A percentile compares a stretch with the other conserved stretches of the same genome.
Conservation (phyloP, 805 yeast species). For the Candida rishiriensis region DNA sequence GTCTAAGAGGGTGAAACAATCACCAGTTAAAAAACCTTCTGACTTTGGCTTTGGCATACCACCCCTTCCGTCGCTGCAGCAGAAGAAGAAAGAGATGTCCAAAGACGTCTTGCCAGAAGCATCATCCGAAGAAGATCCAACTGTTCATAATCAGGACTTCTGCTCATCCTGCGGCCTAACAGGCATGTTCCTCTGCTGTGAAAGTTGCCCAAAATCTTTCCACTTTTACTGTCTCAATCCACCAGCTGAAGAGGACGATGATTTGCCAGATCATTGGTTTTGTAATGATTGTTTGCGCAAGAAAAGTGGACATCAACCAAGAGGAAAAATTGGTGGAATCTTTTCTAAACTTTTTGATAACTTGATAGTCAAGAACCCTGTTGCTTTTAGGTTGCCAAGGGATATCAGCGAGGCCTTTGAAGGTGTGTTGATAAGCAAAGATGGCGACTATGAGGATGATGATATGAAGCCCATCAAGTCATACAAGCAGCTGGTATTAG, state of each 20-base stretch:
- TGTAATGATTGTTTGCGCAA: slow-evolving; percentile 70
- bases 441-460: slow-evolving; percentile 70
- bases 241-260: slow-evolving; percentile 65
- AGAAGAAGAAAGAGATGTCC: slow-evolving; percentile 5
- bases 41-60: slow-evolving; percentile 11
- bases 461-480: slow-evolving; percentile 47
- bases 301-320: slow-evolving; percentile 11
- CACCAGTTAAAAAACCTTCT: slow-evolving; percentile 15
- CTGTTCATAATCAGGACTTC: slow-evolving; percentile 68
- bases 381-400: slow-evolving; percentile 63
- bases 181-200: slow-evolving; percentile 91
- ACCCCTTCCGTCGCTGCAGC: not conserved
- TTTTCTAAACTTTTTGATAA: slow-evolving; percentile 56
- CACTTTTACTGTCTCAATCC: slow-evolving; percentile 92
- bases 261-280: slow-evolving; percentile 84
- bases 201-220: slow-evolving; percentile 85
- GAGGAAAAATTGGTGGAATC: slow-evolving; percentile 34
- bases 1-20: slow-evolving; percentile 19
- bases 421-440: slow-evolving; percentile 60
- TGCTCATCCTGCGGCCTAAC: slow-evolving; percentile 88
- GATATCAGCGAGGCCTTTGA: slow-evolving; percentile 66
- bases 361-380: slow-evolving; percentile 57
- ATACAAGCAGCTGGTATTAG: slow-evolving; percentile 38
- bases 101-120: slow-evolving; percentile 1
- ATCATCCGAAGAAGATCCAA: slow-evolving; percentile 11